These are phyloP conservation scores for Umbelopsis isabellina DNA, from an alignment of 192 early-diverging fungal genomes.

Conservation along the genomic window DNA sequence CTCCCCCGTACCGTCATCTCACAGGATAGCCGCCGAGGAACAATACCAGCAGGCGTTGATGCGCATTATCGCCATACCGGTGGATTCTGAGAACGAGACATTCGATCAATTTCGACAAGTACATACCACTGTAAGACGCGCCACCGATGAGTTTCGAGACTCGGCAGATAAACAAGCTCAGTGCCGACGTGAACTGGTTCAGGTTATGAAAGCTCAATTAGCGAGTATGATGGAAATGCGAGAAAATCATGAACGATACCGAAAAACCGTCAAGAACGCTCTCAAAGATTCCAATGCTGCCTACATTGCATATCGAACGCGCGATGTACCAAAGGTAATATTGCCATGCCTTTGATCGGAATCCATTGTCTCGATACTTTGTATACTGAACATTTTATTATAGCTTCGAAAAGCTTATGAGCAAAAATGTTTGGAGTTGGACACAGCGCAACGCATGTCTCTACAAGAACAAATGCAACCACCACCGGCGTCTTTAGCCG, in stretches of 20 bases:
- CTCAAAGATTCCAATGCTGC: constrained; percentile 28
- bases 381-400: background rate
- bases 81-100: background rate
- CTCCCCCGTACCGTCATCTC: background rate
- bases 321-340: constrained; percentile 38
- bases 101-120: constrained; percentile 13
- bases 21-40: constrained; percentile 7
- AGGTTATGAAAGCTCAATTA: constrained; percentile 25
- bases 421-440: constrained; percentile 33
- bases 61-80: background rate
- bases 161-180: constrained; percentile 22
- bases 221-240: constrained; percentile 17
- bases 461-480: constrained; percentile 14
- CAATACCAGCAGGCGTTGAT: constrained; percentile 12
- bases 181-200: constrained; percentile 22
- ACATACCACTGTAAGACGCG: constrained; percentile 9
- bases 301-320: constrained; percentile 28
- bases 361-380: constrained; percentile 9
- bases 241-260: constrained; percentile 29
- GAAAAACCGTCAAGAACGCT: constrained; percentile 26
- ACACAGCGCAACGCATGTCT: constrained; percentile 4
- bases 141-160: constrained; percentile 15
- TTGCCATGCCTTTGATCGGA: background rate
- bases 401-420: constrained; percentile 36
- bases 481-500: constrained; percentile 7